Evolutionary conservation across 2,329 filamentous ascomycete species (phyloP), one percentile per base, ranked within the genome.

Genomic region (Apiospora kogelbergensis): DNA sequence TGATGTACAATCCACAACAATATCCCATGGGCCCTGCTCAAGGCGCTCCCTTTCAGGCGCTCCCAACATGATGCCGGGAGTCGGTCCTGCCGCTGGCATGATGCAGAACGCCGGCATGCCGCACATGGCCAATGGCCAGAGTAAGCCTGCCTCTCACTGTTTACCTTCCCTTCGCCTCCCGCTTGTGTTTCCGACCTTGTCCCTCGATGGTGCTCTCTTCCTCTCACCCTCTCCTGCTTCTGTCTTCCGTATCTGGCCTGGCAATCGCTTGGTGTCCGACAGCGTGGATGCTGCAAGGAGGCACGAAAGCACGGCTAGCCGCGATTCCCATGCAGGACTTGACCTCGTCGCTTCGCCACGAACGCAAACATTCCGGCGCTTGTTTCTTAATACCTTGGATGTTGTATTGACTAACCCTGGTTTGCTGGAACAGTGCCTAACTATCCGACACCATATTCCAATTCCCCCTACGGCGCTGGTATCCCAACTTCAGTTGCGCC

Each of bases 101-200:
- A 90, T 90, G 88, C 88, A 87, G 80, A 88, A 85, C 77, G 79
- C 86, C 74, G 84, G 81, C 76, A 88, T 89, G 86, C 84, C 83
- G 72, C 86, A 86, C 77, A 88, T 89, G 85, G 81, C 82, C 73
- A 89, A 88, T 82, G 86, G 87, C 67, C 87, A 89, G 77, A 88
- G 87, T 89, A 81, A 84, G 87, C 83, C 57, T n/a, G 71, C 70
- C 70, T 72, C 73, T 71, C 71, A 72, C 74, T 73, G 71, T 75
- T 71, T 76, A 72, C 71, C 37, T 57, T 69, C 70, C 48, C 30
- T 60, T 57, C 48, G 48, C 53, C 15, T 60, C 41, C 41, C 63
- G 41, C 30, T 33, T 65, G 63, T 45, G 63, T 45, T 45, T 65
- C 41, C 63, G 24, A 30, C 44, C 63, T 65, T 45, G 63, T 45